phyloP scores from a whole-genome alignment of 2,329 filamentous ascomycete species.

The Aspergillus cejpii region DNA sequence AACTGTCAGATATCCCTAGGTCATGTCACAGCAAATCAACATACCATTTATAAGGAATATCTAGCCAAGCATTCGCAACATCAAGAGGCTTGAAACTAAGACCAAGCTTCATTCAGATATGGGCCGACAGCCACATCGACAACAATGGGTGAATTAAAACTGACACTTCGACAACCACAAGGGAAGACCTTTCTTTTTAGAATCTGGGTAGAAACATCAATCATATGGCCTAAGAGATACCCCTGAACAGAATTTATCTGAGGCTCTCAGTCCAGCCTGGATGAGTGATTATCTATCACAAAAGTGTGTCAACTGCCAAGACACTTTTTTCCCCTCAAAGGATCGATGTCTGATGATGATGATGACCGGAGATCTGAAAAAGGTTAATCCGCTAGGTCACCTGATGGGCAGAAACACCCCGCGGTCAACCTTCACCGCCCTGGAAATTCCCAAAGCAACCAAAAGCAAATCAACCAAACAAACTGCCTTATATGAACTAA shows the following conservation, averaged over 20 bases:
- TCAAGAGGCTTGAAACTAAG: slow-evolving; percentile 7
- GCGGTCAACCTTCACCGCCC: slow-evolving; percentile 24
- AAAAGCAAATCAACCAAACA: slow-evolving; percentile 29
- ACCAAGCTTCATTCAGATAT: slow-evolving; percentile 10
- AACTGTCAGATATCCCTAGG: background rate
- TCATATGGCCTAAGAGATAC: background rate
- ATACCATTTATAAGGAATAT: slow-evolving; percentile 13
- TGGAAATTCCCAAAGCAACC: slow-evolving; percentile 11
- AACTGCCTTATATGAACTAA: slow-evolving; percentile 30
- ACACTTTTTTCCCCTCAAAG: slow-evolving; percentile 17
- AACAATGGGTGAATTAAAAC: slow-evolving; percentile 1
- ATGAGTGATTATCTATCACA: too few species aligned
- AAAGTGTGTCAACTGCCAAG: too few species aligned
- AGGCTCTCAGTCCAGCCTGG: slow-evolving; percentile 4
- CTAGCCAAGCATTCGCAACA: slow-evolving; percentile 6
- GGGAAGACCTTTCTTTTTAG: background rate
- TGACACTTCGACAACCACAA: background rate
- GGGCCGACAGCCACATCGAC: slow-evolving; percentile 3
- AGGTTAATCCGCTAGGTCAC: slow-evolving; percentile 19
- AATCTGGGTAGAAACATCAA: background rate
- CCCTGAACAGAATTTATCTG: slow-evolving; percentile 5
- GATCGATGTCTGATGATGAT: slow-evolving; percentile 20
- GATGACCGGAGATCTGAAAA: slow-evolving; percentile 16
- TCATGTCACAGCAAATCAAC: background rate
- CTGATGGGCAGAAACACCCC: slow-evolving; percentile 24